phyloP scores from a whole-genome alignment of 192 early-diverging fungal species.

The Mortierella alpina region DNA sequence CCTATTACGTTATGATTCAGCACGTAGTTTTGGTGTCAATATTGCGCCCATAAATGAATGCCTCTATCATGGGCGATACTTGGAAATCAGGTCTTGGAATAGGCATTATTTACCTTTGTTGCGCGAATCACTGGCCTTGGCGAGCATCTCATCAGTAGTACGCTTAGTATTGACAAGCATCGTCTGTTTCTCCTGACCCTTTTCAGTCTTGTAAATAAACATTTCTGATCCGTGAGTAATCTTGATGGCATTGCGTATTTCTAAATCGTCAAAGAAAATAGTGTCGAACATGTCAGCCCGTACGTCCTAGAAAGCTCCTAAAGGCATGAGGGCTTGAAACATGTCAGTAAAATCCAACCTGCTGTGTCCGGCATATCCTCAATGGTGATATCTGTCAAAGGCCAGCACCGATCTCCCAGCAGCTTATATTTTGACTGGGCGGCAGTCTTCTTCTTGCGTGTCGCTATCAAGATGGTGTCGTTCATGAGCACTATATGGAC shows the following conservation, averaged over 20 bases:
- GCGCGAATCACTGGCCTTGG: constrained; percentile 44
- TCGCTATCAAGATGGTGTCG: constrained; percentile 85
- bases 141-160: constrained; percentile 67
- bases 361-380: constrained; percentile 86
- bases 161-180: constrained; percentile 68
- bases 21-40: not conserved
- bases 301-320: not conserved
- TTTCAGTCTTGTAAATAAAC: constrained; percentile 78
- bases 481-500: constrained; percentile 87
- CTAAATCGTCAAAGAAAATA: constrained; percentile 39
- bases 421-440: constrained; percentile 68
- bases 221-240: constrained; percentile 82
- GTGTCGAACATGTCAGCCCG: constrained; percentile 1
- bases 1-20: not conserved
- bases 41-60: not conserved
- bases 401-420: constrained; percentile 85
- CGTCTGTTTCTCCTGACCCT: constrained; percentile 75
- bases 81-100: too few relatives aligned
- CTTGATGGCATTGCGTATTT: constrained; percentile 84
- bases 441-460: constrained; percentile 77
- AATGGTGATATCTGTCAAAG: constrained; percentile 80
- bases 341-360: constrained; percentile 48
- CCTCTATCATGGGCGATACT: not conserved
- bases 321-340: not conserved
- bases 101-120: constrained; percentile 17